Evolutionary conservation across 805 yeast genomes (phyloP), one percentile per base, ranked within the genome.

Genomic region (Sugiyamaella valdiviana): DNA sequence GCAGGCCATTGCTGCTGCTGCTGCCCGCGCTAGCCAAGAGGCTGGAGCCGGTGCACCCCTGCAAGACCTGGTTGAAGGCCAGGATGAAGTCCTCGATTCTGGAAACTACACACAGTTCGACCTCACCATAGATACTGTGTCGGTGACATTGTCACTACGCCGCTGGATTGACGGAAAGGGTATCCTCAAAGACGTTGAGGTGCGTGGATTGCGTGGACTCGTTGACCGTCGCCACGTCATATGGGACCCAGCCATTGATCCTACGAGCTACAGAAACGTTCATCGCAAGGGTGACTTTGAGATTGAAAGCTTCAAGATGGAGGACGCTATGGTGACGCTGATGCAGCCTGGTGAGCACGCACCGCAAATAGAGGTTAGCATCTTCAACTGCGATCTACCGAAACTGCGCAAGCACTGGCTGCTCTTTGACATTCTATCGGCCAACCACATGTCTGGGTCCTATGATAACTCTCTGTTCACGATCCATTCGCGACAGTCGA

Each of bases 31-130:
- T 20, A 26, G 32, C 32, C 32, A 26, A n/a, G 41, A 48, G 36
- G 46, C 51, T 4, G 50, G 45, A 22, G 44, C 35, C n/a, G 35
- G 35, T 6, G 47, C 46, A 5, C 29, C 23, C 2, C 32, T n/a
- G 49, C 36, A 15, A 14, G 57, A 15, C 40, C 16, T 36, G 44
- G 24, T 23, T 12, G 24, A 36, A 9, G 43, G 36, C 9, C 42
- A 40, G 14, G 44, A 26, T 10, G 37, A 38, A 5, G 19, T 26
- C 0, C 54, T 69, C 48, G 96, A 69, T 32, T 95, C 89, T 62
- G 98, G 97, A 1, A 93, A 93, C 66, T 93, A 90, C 66, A 91
- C 99, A 0, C 99, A 93, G 63, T 93, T 83, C 63, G 99, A 93
- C 64, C 64, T 93, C 36, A 86, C 95, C 0, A 84, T 93, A 14